Conservation (phyloP, 2,329 filamentous ascomycete species). For the Huntiella bhutanensis region DNA sequence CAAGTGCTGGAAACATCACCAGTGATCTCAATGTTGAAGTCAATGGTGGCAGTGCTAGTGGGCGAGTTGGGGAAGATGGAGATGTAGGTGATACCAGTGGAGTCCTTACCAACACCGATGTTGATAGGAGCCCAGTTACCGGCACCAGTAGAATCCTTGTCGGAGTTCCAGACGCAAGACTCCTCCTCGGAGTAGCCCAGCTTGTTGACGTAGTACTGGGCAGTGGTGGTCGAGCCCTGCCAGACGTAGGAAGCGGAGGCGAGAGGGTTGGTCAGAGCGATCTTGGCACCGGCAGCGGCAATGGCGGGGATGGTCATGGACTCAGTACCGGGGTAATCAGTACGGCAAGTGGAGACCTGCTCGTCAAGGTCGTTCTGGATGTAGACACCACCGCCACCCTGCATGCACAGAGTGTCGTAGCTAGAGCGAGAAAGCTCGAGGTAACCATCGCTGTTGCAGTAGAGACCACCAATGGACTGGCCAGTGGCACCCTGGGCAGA, state of each 20-base stretch:
- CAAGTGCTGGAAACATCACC: constrained; percentile 44
- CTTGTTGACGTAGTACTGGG: constrained; percentile 95
- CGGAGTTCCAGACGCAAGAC: constrained; percentile 57
- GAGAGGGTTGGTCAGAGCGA: constrained; percentile 57
- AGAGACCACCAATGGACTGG: constrained; percentile 75
- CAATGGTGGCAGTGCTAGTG: constrained; percentile 47
- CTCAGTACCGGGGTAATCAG: constrained; percentile 89
- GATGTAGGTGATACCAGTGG: constrained; percentile 49
- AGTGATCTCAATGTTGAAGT: constrained; percentile 61
- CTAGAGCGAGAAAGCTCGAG: constrained; percentile 55
- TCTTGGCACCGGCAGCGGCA: constrained; percentile 36
- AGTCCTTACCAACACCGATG: constrained; percentile 58
- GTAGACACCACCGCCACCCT: constrained; percentile 49
- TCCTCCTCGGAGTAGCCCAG: constrained; percentile 49
- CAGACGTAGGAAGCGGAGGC: constrained; percentile 58
- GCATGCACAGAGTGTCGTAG: constrained; percentile 55
- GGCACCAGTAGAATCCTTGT: constrained; percentile 28
- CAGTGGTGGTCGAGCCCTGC: constrained; percentile 56
- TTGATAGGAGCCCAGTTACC: constrained; percentile 83
- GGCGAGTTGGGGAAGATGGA: constrained; percentile 73
- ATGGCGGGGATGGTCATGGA: constrained; percentile 64
- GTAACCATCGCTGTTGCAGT: constrained; percentile 54
- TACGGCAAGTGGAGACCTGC: constrained; percentile 66
- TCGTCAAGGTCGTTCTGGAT: constrained; percentile 55
- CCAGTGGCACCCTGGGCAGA: constrained; percentile 53